Evolutionary conservation across 768 basidiomycete genomes (phyloP), one percentile per base, ranked within the genome.

Genomic region (Psilocybe tampanensis): DNA sequence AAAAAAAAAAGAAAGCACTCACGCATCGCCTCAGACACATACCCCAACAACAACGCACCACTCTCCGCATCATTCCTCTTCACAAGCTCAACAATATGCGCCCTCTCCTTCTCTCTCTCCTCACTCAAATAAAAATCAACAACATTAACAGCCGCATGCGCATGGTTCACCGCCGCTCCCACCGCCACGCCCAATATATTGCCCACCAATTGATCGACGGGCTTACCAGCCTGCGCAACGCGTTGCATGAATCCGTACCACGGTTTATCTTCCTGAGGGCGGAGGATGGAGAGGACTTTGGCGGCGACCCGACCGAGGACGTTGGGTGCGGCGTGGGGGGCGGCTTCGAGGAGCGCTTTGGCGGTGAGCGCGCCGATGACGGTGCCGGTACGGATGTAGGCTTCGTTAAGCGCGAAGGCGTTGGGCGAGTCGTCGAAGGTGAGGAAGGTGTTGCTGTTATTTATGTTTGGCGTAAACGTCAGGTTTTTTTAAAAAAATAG

Each of bases 91-190:
- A 75, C 41, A 26, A 83, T 76, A 18, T 76, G 72, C 0, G 64
- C 70, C 11, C 72, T 67, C 57, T 83, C 79, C 45, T 66, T 66
- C 8, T 69, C 71, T 15, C 71, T 73, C 19, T 63, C 66, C 36
- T 77, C 76, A 39, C 77, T 76, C 22, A 86, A 66, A 66, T 82
- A 85, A 68, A 84, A 83, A 60, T 84, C 77, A 45, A 86, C 66
- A 18, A 84, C 74, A 41, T 81, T 72, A 6, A 77, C 73, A n/a
- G 74, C 74, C 8, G 76, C 78, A 60, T 84, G 80, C 0, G 79
- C 76, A 45, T 74, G 74, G 63, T 76, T 79, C 23, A 80, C 78
- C 1, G 76, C 75, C n/a, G 75, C 74, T 0, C 77, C 74, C 13
- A 83, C 74, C 2, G 79, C 78, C 6, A 84, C 67, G 1, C 80